phyloP scores from a whole-genome alignment of 352 stramenopile species.

The Halophytophthora polymorphica region DNA sequence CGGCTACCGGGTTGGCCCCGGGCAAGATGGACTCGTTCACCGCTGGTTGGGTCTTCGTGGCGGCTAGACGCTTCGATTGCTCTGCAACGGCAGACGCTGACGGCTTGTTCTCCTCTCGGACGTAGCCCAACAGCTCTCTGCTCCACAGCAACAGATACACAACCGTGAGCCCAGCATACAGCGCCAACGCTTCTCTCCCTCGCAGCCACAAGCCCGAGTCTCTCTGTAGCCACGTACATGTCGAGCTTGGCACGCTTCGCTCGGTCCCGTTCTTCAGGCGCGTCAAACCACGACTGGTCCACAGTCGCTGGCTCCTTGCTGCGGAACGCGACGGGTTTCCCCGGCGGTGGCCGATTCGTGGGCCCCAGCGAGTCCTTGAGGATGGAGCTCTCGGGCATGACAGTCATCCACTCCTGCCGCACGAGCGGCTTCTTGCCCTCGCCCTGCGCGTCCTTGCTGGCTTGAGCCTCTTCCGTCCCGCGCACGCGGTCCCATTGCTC shows the following conservation, averaged over 20 bases:
- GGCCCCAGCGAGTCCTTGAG: conserved; percentile 70
- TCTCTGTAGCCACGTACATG: conserved; percentile 39
- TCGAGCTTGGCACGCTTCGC: conserved; percentile 77
- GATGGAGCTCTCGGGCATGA: conserved; percentile 76
- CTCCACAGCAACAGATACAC: background rate
- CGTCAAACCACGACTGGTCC: conserved; percentile 82
- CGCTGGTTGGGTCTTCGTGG: conserved; percentile 5
- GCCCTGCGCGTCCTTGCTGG: conserved; percentile 14
- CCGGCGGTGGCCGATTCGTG: conserved; percentile 37
- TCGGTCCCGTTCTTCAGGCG: conserved; percentile 76
- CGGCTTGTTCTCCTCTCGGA: conserved; percentile 60
- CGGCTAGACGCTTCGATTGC: conserved; percentile 12
- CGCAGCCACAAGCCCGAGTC: background rate
- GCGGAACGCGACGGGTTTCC: conserved; percentile 62
- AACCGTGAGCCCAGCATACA: conserved; percentile 1
- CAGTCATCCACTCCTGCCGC: conserved; percentile 84
- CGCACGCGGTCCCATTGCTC: conserved; percentile 54
- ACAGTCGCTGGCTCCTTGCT: conserved; percentile 73
- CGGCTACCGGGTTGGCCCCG: conserved; percentile 56
- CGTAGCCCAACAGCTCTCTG: conserved; percentile 80
- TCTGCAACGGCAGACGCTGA: conserved; percentile 19
- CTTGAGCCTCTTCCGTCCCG: conserved; percentile 10
- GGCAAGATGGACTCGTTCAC: conserved; percentile 73
- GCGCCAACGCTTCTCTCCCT: conserved; percentile 3
- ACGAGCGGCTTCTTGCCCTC: conserved; percentile 15